Evolutionary conservation across 768 basidiomycete genomes (phyloP), one percentile per base, ranked within the genome.

Genomic region (Termitomyces sp.): DNA sequence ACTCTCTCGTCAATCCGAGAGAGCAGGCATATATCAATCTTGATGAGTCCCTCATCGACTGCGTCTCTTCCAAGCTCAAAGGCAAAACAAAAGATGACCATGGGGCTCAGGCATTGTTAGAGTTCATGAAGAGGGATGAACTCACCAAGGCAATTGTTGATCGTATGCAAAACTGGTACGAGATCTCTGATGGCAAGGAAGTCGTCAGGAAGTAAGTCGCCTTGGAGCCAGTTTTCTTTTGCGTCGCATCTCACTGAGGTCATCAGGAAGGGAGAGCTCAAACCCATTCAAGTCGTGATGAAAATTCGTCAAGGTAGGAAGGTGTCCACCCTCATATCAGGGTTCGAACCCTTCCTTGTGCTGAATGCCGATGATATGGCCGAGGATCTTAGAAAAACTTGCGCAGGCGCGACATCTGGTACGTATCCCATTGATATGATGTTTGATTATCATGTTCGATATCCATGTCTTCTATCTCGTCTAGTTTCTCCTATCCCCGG

Each of bases 331-430:
- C 70, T 88, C 43, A 77, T 95, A 50, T 84, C 85, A 0, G 88
- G 89, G 0, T 88, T 91, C 55, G 94, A 97, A 66, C 79, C 86
- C 0, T 97, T 86, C 67, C 72, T 81, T 25, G 68, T 79, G 18
- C 69, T 91, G 10, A 75, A 83, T 13, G 81, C 85, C 12, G 85
- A 90, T 11, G 80, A 82, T 27, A 82, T 94, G 69, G 86, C 87
- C 1, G 89, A 94, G 43, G 89, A 90, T 44, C 70, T 96, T 55
- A 79, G 84, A 53, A 88, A 82, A 68, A 62, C 76, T 2, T 96
- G 93, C 63, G 92, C 93, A 1, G 83, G 86, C 41, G 79, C 91
- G 10, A 89, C 94, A 5, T 85, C 89, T 41, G 82, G 90, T 88
- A 54, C 45, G 82, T 66, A 18, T 52, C 9, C 23, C 11, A 31